Conservation (phyloP, 768 basidiomycete genomes). For the Mycena albidolilacea region DNA sequence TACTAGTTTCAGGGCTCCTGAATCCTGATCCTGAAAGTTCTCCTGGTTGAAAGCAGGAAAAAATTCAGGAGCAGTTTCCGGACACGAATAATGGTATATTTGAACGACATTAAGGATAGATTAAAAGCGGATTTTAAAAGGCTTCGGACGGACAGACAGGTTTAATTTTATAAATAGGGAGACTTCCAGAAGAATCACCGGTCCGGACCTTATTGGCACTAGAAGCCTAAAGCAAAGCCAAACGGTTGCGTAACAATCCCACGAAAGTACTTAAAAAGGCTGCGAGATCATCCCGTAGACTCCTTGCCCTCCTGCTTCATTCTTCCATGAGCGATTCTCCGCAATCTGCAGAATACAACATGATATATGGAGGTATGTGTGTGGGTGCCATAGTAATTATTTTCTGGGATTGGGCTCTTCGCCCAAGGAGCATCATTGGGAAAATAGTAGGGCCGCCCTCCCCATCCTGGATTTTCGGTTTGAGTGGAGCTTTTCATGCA, state of each 20-base stretch:
- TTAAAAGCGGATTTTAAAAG: too few relatives aligned
- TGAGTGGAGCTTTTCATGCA: background rate
- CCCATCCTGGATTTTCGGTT: conserved; percentile 6
- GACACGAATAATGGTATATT: too few relatives aligned
- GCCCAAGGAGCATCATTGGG: background rate
- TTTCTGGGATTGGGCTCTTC: background rate
- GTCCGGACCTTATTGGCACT: background rate
- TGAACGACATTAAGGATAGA: too few relatives aligned
- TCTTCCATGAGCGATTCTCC: background rate
- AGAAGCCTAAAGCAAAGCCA: background rate
- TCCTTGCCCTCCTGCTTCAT: conserved; percentile 3
- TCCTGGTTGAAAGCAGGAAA: too few relatives aligned
- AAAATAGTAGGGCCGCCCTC: background rate
- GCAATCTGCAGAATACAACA: background rate
- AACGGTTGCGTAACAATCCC: conserved; percentile 2
- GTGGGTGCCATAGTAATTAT: background rate
- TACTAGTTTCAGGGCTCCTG: too few relatives aligned
- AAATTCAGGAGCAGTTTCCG: too few relatives aligned
- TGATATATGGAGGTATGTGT: background rate
- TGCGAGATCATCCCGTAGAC: background rate
- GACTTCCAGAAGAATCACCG: background rate
- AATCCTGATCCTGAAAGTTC: too few relatives aligned
- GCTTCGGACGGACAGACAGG: too few relatives aligned
- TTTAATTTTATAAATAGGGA: too few relatives aligned
- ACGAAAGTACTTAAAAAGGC: background rate